These are phyloP conservation scores for Corylus americana DNA, from an alignment of 306 rosid genomes.

Conservation along the genomic window DNA sequence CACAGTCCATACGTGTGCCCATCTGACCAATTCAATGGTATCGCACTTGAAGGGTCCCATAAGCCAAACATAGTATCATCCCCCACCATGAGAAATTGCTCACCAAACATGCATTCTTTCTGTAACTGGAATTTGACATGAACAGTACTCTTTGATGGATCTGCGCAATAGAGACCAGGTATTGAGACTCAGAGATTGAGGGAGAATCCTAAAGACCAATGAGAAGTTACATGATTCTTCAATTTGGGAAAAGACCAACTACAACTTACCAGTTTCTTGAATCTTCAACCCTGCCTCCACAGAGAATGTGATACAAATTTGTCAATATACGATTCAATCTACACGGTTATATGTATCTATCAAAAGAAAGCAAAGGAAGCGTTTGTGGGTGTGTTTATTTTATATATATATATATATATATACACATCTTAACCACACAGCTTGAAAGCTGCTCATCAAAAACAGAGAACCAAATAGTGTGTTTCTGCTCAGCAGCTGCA, in stretches of 20 bases:
- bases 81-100: constrained; percentile 79
- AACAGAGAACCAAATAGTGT: too few species aligned
- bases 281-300: constrained; percentile 51
- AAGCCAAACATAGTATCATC: constrained; percentile 68
- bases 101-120: constrained; percentile 70
- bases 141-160: constrained; percentile 41
- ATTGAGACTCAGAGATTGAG: constrained; percentile 17
- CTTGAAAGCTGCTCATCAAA: too few species aligned
- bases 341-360: not conserved
- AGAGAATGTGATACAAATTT: constrained; percentile 9
- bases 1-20: constrained; percentile 73
- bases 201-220: not conserved
- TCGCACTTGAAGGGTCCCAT: constrained; percentile 74
- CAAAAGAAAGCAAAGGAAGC: too few species aligned
- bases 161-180: constrained; percentile 43
- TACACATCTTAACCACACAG: too few species aligned
- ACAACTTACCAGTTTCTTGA: constrained; percentile 43
- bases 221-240: not conserved
- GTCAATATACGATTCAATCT: not conserved
- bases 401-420: too few species aligned
- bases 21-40: constrained; percentile 85
- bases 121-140: constrained; percentile 65
- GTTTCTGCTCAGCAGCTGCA: too few species aligned
- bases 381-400: too few species aligned
- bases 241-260: constrained; percentile 4